Base-by-base conservation (phyloP, 1,284 basidiomycete species). In the Malassezia sympodialis region DNA sequence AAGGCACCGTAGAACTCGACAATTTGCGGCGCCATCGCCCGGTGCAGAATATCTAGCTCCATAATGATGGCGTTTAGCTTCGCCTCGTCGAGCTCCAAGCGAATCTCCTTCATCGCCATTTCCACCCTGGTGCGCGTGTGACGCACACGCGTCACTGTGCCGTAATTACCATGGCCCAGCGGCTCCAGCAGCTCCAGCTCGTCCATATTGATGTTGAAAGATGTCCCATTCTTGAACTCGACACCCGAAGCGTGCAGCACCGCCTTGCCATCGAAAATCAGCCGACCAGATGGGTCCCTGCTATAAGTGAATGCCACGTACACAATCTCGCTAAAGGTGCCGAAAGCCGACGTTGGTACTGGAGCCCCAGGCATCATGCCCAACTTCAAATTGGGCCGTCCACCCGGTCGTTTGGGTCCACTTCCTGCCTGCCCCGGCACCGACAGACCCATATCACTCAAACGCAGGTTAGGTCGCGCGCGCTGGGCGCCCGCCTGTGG, bases 101-200 rank as follows among this genome's bases (percentile, higher is more conserved):
- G 87, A 64, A 96, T 98, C 84, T 96, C 93, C 83, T 98, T 98
- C 90, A 98, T 94, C 10, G 93, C 93, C 91, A 98, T 96, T 57
- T 83, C 82, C 28, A 96, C 90, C 51, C 90, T 90, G 4, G 90
- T 96, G 12, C 90, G 90, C 60, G 84, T 88, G 72, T 98, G 93
- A 41, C 88, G 79, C 2, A 96, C 93, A 73, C 88, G 89, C 78
- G 91, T 90, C 5, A 98, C 94, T 1, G 90, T 93, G 23, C 93
- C 93, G 72, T 98, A 98, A 75, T 96, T 96, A 39, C 93, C 93
- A 70, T 86, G 86, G 32, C 93, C 93, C 39, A 98, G 81, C 75
- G 96, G 91, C 56, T 78, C 77, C 70, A 89, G 80, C 53, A 96
- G 81, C 70, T 89, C 82, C 58, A 99, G 82, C 74, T 98, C 88